Conservation (phyloP, 139 green algal species). For the Tetraselmis chui region DNA sequence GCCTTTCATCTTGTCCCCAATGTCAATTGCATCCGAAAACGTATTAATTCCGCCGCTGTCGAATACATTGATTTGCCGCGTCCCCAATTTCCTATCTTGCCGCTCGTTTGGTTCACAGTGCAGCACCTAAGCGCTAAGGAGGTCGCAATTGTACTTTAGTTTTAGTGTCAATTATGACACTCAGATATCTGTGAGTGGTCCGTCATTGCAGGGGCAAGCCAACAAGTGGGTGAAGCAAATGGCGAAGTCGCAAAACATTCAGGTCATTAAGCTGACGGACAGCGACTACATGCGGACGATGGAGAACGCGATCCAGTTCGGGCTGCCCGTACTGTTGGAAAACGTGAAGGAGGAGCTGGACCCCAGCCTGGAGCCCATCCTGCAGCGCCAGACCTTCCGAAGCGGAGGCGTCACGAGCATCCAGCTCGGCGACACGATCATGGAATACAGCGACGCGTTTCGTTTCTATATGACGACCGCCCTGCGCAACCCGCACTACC, state of each 20-base stretch:
- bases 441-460: constrained; percentile 75
- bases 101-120: no score
- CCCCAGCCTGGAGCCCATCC: constrained; percentile 68
- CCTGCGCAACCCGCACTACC: constrained; percentile 77
- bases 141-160: not conserved
- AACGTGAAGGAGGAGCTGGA: constrained; percentile 68
- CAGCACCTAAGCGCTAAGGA: no score
- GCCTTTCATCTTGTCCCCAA: no score
- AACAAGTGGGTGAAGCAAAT: constrained; percentile 77
- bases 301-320: constrained; percentile 70
- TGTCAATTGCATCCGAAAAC: no score
- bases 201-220: constrained; percentile 41
- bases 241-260: constrained; percentile 63
- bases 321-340: constrained; percentile 59
- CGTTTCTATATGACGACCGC: constrained; percentile 68
- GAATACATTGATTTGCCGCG: no score
- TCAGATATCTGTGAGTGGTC: not conserved
- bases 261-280: constrained; percentile 65
- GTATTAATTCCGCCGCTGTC: no score
- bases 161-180: not conserved
- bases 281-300: constrained; percentile 64
- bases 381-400: constrained; percentile 55
- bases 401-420: constrained; percentile 55
- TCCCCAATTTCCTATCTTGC: no score
- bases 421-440: constrained; percentile 65